Evolutionary conservation across 768 basidiomycete genomes (phyloP).

Genomic region (Mrakia frigida): DNA sequence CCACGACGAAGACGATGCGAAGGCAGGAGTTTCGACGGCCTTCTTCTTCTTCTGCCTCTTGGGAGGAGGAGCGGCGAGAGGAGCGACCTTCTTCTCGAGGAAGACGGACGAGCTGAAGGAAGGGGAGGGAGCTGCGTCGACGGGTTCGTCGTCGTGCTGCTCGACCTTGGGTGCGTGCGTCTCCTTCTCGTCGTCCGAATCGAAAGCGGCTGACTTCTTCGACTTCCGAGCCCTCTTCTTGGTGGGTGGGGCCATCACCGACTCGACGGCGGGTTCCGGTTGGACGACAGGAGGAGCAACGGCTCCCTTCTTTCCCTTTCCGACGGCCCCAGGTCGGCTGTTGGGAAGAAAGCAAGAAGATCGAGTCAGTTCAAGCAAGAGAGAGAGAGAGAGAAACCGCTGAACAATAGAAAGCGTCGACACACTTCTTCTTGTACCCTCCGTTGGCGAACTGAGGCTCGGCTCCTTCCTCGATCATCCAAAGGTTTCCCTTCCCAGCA

Average conservation of each 20-base stretch:
- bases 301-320: constrained; percentile 6
- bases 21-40: not conserved
- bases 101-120: constrained; percentile 1
- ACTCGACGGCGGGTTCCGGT: not conserved
- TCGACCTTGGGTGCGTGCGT: not conserved
- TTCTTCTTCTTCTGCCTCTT: constrained; percentile 8
- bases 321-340: not conserved
- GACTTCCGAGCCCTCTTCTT: not conserved
- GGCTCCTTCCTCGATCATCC: constrained; percentile 81
- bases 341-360: too few species aligned
- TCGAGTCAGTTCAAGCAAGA: not conserved
- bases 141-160: not conserved
- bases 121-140: not conserved
- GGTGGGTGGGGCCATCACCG: not conserved
- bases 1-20: not conserved
- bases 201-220: constrained; percentile 2
- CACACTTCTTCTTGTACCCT: constrained; percentile 49
- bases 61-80: constrained; percentile 9
- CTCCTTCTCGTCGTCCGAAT: constrained; percentile 5
- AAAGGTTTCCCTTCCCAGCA: constrained; percentile 68
- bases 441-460: constrained; percentile 76
- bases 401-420: not conserved
- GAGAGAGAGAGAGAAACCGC: not conserved
- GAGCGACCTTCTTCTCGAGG: constrained; percentile 11
- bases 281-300: not conserved